These are phyloP conservation scores for Phytomonas sp. DNA, from an alignment of 208 protist genomes.

Conservation along the genomic window DNA sequence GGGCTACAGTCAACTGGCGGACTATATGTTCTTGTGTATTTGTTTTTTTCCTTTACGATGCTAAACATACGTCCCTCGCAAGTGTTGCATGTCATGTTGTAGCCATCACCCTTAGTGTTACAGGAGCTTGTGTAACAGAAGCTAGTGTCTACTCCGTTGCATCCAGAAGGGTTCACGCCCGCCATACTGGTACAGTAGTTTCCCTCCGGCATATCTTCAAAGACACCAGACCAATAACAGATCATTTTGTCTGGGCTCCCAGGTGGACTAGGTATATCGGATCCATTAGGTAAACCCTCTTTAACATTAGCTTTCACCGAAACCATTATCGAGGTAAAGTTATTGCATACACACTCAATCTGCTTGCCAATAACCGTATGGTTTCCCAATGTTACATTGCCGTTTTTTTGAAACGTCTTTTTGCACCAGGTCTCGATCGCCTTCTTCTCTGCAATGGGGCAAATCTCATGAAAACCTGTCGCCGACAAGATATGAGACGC, in stretches of 20 bases:
- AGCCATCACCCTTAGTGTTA: conserved; percentile 14
- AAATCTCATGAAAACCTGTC: not conserved
- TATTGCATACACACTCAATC: conserved; percentile 46
- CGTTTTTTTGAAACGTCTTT: conserved; percentile 22
- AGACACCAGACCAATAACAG: conserved; percentile 44
- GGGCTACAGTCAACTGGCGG: conserved; percentile 14
- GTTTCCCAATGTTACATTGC: conserved; percentile 19
- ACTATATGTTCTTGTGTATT: conserved; percentile 19
- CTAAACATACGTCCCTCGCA: conserved; percentile 45
- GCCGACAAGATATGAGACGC: not conserved
- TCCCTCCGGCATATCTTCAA: conserved; percentile 35
- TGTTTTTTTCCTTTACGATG: conserved; percentile 17
- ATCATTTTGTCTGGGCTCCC: not conserved
- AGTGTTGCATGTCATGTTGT: conserved; percentile 28
- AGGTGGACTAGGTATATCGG: not conserved
- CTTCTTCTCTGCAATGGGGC: not conserved
- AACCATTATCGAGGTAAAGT: conserved; percentile 3
- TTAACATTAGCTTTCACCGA: not conserved
- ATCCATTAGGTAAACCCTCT: not conserved
- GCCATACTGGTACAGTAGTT: conserved; percentile 45
- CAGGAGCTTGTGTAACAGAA: conserved; percentile 26
- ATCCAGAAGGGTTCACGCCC: conserved; percentile 31
- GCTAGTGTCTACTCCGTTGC: conserved; percentile 17
- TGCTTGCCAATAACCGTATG: conserved; percentile 4
- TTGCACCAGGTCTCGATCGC: conserved; percentile 24